Evolutionary conservation across 495 filamentous ascomycete genomes (phyloP).

Genomic region (Echria macrotheca): DNA sequence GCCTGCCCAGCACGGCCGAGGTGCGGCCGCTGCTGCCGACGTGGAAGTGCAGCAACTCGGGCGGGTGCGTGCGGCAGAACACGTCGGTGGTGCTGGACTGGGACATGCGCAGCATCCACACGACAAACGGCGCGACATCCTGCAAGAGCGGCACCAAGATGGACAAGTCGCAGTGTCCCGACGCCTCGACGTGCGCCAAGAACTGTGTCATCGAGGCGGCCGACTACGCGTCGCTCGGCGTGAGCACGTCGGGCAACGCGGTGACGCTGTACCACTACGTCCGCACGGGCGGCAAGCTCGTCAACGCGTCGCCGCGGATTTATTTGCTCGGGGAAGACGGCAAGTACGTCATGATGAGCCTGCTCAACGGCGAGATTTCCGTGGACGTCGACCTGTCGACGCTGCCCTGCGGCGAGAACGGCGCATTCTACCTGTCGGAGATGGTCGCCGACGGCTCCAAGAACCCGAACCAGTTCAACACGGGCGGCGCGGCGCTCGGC

Average conservation of each 20-base stretch:
- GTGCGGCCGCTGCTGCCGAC: conserved; percentile 51
- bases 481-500: conserved; percentile 64
- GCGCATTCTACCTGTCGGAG: conserved; percentile 62
- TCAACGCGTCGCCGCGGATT: conserved; percentile 55
- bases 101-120: conserved; percentile 17
- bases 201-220: conserved; percentile 48
- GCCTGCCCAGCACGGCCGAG: conserved; percentile 10
- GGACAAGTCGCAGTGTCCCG: conserved; percentile 45
- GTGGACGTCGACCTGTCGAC: conserved; percentile 66
- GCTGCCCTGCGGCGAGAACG: conserved; percentile 66
- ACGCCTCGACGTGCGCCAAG: conserved; percentile 38
- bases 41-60: conserved; percentile 46
- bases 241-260: conserved; percentile 37
- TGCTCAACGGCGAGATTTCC: conserved; percentile 59
- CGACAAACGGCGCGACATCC: conserved; percentile 1
- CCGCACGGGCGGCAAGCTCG: conserved; percentile 22
- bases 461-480: conserved; percentile 49
- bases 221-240: conserved; percentile 40
- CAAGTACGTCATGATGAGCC: conserved; percentile 54
- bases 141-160: conserved; percentile 48
- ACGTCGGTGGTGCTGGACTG: conserved; percentile 57
- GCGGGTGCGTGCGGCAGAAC: conserved; percentile 46
- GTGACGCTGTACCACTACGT: conserved; percentile 54
- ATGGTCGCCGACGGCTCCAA: conserved; percentile 61
- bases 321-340: conserved; percentile 52